Base-by-base conservation (phyloP, 192 early-diverging fungal species). In the Pilaira anomala region DNA sequence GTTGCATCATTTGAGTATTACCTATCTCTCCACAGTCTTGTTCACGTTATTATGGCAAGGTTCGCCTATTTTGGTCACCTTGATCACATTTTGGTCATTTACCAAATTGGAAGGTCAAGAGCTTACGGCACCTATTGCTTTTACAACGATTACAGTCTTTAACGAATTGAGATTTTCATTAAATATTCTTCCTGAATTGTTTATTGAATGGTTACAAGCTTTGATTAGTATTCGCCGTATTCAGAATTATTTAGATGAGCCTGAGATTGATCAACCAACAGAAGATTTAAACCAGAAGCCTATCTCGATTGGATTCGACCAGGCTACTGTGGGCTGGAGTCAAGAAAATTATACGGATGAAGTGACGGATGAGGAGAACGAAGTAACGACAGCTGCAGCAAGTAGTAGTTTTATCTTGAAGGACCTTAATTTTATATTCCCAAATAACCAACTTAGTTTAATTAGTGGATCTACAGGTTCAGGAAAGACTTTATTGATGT, bases 81-180 rank as follows among this genome's bases (percentile, higher is more conserved):
- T 76, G 3, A 41, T 64, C 9, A 66, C 74, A 13, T 70, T 76
- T 36, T 70, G 51, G 54, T 66, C 48, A 18, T 76, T 63, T 54
- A 76, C 74, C 11, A 67, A 63, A 19, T 7, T 71, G 3, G 53
- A 66, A 54, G 68, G 65, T 16, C 48, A 84, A 7, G 72, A 79
- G 25, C 73, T 96, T 26, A 88, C 86, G 0, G 73, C 89, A 2
- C 78, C 78, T 30, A 67, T 91, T 46, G 88, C 91, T 0, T 98
- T 98, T 73, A 92, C 93, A 0, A 84, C 91, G 1, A 74, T 99
- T 36, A 72, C 91, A 2, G 73, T 99, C 3, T 97, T 98, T 76
- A 94, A 95, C 63, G 76, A 93, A 52, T 68, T 98, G 29, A 88
- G 89, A 66, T 91, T 92, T 76, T 91, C 95, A 46, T 77, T 97